phyloP scores from a whole-genome alignment of 78 protist species.

The Emiliania huxleyi region DNA sequence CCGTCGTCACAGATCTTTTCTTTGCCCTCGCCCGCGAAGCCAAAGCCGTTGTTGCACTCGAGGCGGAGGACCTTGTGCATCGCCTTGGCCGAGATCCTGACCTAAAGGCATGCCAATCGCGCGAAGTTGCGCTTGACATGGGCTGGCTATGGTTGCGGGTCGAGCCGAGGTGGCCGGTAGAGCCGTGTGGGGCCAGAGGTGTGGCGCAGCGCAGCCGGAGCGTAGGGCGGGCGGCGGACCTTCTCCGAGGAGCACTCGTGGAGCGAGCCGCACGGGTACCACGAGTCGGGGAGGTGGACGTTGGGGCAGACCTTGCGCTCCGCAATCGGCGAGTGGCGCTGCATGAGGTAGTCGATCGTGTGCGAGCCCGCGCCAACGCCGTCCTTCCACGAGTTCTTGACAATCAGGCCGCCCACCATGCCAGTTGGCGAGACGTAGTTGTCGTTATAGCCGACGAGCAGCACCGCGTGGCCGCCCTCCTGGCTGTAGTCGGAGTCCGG shows the following conservation, averaged over 20 bases:
- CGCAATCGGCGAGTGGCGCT: neutral
- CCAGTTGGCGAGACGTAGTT: neutral
- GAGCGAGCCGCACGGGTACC: neutral
- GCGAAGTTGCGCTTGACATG: too few relatives aligned
- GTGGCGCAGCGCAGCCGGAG: too few relatives aligned
- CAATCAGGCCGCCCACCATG: neutral
- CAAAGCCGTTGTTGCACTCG: neutral
- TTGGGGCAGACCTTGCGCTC: neutral
- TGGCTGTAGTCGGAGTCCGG: neutral
- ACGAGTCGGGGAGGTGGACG: neutral
- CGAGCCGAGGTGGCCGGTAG: too few relatives aligned
- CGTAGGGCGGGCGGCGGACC: too few relatives aligned
- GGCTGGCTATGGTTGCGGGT: too few relatives aligned
- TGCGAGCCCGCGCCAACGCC: neutral
- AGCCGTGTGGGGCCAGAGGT: too few relatives aligned
- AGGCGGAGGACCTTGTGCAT: neutral
- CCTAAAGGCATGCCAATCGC: too few relatives aligned
- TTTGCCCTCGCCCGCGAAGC: neutral
- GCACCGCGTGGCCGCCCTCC: neutral
- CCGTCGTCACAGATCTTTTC: neutral
- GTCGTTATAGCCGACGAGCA: neutral
- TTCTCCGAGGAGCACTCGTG: neutral
- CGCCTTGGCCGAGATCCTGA: neutral
- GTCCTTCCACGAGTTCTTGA: neutral
- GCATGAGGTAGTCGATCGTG: neutral